phyloP scores from a whole-genome alignment of 345 rosid species.

The Toxicodendron radicans region DNA sequence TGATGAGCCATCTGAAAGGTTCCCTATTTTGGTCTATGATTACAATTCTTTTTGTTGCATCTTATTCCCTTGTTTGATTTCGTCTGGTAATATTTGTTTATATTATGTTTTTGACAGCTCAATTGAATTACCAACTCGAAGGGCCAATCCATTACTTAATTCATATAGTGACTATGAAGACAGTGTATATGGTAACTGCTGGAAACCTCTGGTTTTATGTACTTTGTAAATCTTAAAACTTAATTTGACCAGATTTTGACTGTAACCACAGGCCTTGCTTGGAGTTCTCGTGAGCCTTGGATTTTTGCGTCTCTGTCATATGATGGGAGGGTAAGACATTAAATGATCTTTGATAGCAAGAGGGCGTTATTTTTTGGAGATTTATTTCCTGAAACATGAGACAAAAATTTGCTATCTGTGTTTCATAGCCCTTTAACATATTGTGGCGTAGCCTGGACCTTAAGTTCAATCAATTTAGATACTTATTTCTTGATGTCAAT shows the following conservation, averaged over 20 bases:
- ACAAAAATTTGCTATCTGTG: background rate
- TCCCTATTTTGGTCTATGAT: constrained; percentile 16
- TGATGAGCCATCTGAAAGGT: constrained; percentile 55
- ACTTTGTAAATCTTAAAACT: constrained; percentile 1
- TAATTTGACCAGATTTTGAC: constrained; percentile 18
- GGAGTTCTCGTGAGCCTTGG: constrained; percentile 92
- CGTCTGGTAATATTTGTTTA: background rate
- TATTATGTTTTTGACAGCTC: constrained; percentile 28
- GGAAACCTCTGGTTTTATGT: constrained; percentile 10
- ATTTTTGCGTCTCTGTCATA: constrained; percentile 87
- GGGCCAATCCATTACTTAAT: constrained; percentile 49
- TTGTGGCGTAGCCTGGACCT: background rate
- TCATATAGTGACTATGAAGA: constrained; percentile 88
- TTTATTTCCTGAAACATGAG: background rate
- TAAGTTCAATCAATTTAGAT: constrained; percentile 1
- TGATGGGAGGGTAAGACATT: constrained; percentile 79
- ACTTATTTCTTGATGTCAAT: constrained; percentile 3
- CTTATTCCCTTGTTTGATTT: constrained; percentile 13
- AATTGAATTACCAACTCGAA: constrained; percentile 37
- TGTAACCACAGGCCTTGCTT: constrained; percentile 65
- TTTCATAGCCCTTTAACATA: background rate
- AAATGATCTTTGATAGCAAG: background rate
- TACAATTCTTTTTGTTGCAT: background rate
- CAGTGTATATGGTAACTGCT: constrained; percentile 69
- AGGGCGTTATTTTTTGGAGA: background rate